phyloP scores from a whole-genome alignment of 768 basidiomycete genomes.

The Podaxis rugospora region DNA sequence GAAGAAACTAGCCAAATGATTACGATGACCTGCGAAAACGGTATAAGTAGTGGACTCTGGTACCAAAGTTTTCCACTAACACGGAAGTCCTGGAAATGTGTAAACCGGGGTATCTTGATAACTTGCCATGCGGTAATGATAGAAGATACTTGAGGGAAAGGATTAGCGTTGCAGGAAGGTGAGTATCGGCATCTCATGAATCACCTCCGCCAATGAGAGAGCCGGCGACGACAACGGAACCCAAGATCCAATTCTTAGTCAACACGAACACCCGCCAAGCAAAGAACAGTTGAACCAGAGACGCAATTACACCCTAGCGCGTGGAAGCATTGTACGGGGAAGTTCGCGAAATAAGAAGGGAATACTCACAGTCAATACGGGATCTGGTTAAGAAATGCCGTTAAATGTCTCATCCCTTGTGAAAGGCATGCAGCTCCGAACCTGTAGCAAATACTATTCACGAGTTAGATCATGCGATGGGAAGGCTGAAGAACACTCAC shows the following conservation, averaged over 20 bases:
- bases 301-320: conserved; percentile 13
- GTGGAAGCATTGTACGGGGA: background rate
- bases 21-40: conserved; percentile 10
- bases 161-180: background rate
- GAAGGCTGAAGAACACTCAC: conserved; percentile 13
- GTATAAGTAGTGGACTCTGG: background rate
- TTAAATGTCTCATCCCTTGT: background rate
- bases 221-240: background rate
- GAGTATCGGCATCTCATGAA: background rate
- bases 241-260: conserved; percentile 13
- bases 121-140: conserved; percentile 13
- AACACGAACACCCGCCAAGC: conserved; percentile 14
- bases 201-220: conserved; percentile 14
- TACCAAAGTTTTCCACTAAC: background rate
- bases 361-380: conserved; percentile 11
- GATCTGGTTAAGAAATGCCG: conserved; percentile 4
- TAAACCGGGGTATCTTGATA: conserved; percentile 10
- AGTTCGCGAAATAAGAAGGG: background rate
- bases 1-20: conserved; percentile 15
- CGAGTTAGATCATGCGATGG: background rate
- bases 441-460: conserved; percentile 37
- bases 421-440: conserved; percentile 3
- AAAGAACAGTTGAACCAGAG: conserved; percentile 15
- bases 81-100: conserved; percentile 15
- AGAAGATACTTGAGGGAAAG: background rate